Evolutionary conservation across 2,329 filamentous ascomycete genomes (phyloP).

Genomic region (Dichotomopilus funicola): DNA sequence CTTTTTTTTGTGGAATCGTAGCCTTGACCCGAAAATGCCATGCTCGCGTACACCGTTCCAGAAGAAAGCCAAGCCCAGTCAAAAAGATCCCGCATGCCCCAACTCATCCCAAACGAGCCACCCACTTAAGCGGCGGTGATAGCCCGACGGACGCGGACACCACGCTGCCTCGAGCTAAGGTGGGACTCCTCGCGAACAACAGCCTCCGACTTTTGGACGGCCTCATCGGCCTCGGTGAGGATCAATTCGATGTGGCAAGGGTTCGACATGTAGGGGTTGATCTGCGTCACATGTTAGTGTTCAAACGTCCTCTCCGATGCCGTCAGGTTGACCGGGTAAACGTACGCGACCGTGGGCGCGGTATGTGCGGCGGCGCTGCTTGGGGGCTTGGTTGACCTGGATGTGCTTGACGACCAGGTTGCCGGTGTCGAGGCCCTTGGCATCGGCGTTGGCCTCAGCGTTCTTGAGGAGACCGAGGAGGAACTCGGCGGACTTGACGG

Average conservation of each 20-base stretch:
- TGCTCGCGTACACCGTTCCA: slow-evolving; percentile 33
- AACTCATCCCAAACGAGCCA: slow-evolving; percentile 19
- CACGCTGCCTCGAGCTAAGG: slow-evolving; percentile 90
- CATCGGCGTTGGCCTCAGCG: slow-evolving; percentile 93
- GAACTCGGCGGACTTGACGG: slow-evolving; percentile 98
- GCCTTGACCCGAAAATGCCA: slow-evolving; percentile 33
- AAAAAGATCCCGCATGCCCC: slow-evolving; percentile 35
- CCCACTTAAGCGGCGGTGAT: slow-evolving; percentile 55
- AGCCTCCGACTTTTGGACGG: slow-evolving; percentile 79
- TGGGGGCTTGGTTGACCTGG: slow-evolving; percentile 99
- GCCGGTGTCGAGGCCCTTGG: slow-evolving; percentile 94
- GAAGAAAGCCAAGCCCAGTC: slow-evolving; percentile 31
- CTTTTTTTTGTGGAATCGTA: slow-evolving; percentile 28
- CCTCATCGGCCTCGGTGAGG: slow-evolving; percentile 95
- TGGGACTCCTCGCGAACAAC: slow-evolving; percentile 57
- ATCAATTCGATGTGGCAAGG: slow-evolving; percentile 99
- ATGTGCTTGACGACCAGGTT: slow-evolving; percentile 99
- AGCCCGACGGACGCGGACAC: slow-evolving; percentile 57
- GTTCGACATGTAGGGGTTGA: slow-evolving; percentile 99
- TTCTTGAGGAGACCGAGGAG: slow-evolving; percentile 95
- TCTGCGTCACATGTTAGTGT: slow-evolving; percentile 50
- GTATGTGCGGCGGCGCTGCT: slow-evolving; percentile 99
- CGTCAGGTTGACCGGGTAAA: slow-evolving; percentile 29
- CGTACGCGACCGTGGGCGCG: slow-evolving; percentile 99
- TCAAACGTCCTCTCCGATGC: not conserved